A percentile compares a stretch with the other conserved stretches of the same genome.
phyloP scores from a whole-genome alignment of 1,284 basidiomycete species.

The Vanrija pseudolonga region DNA sequence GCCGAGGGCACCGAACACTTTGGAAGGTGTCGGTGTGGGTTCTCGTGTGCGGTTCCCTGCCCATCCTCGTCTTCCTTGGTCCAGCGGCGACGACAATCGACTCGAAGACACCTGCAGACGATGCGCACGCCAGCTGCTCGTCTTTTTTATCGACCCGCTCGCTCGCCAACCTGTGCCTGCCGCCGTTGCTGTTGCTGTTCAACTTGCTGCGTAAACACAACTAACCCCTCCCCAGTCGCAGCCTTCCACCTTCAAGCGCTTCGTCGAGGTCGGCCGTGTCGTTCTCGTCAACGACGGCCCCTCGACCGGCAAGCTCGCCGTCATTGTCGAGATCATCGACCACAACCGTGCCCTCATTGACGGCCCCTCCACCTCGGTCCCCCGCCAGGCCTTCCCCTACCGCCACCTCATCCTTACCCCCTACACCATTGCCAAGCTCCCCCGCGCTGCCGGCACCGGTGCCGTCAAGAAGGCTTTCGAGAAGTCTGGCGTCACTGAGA shows the following conservation, averaged over 20 bases:
- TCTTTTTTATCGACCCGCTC: background rate
- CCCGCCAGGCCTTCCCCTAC: conserved; percentile 88
- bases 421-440: conserved; percentile 75
- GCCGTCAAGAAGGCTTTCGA: conserved; percentile 83
- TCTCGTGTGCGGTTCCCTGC: background rate
- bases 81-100: too few relatives aligned
- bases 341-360: conserved; percentile 98
- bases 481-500: conserved; percentile 53
- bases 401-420: conserved; percentile 90
- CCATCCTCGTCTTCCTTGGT: background rate
- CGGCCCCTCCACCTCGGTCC: conserved; percentile 83
- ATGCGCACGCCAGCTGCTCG: too few relatives aligned
- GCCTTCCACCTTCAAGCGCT: conserved; percentile 88
- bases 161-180: background rate
- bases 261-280: conserved; percentile 98
- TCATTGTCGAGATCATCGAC: conserved; percentile 97
- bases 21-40: too few relatives aligned
- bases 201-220: background rate
- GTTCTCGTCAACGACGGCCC: conserved; percentile 92
- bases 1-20: too few relatives aligned
- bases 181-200: background rate
- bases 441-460: conserved; percentile 79
- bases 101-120: background rate
- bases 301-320: conserved; percentile 82
- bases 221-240: conserved; percentile 23